These are phyloP conservation scores for Penicillium sp. DNA, from an alignment of 2,329 filamentous ascomycete species.

Conservation along the genomic window DNA sequence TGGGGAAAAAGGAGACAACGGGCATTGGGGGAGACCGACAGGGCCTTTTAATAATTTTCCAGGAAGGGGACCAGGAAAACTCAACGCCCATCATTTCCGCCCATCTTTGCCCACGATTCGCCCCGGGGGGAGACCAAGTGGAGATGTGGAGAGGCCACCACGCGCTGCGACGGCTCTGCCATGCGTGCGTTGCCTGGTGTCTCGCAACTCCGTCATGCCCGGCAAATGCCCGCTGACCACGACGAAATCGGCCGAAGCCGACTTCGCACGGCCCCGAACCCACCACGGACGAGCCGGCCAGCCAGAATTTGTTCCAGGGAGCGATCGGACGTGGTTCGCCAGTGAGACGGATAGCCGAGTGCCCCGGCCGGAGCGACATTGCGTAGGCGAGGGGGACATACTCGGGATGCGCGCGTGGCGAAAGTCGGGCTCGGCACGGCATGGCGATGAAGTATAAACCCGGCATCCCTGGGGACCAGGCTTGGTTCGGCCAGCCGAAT, in stretches of 20 bases:
- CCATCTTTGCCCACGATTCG: conserved; percentile 4
- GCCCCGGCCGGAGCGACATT: conserved; percentile 9
- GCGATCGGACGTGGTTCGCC: conserved; percentile 23
- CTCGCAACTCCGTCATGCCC: background rate
- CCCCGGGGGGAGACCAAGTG: conserved; percentile 13
- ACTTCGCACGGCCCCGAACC: conserved; percentile 19
- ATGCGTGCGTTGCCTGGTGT: background rate
- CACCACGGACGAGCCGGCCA: conserved; percentile 16
- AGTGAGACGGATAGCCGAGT: conserved; percentile 18
- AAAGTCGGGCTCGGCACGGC: conserved; percentile 11
- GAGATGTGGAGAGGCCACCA: conserved; percentile 26
- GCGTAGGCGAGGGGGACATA: conserved; percentile 3
- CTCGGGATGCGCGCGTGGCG: conserved; percentile 12
- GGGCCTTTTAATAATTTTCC: conserved; percentile 25
- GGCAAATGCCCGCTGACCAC: background rate
- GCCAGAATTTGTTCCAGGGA: conserved; percentile 18
- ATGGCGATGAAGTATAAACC: background rate
- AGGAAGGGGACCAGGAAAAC: conserved; percentile 1
- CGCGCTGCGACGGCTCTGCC: conserved; percentile 16
- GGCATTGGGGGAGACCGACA: conserved; percentile 7
- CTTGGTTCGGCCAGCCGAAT: background rate
- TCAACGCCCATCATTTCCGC: conserved; percentile 1
- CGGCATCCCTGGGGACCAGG: background rate
- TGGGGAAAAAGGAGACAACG: conserved; percentile 20
- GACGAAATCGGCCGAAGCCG: conserved; percentile 27